Percentiles rank a stretch among this genome's conserved stretches.
Conservation (phyloP, 2,329 filamentous ascomycete genomes). For the Alternaria metachromatica region DNA sequence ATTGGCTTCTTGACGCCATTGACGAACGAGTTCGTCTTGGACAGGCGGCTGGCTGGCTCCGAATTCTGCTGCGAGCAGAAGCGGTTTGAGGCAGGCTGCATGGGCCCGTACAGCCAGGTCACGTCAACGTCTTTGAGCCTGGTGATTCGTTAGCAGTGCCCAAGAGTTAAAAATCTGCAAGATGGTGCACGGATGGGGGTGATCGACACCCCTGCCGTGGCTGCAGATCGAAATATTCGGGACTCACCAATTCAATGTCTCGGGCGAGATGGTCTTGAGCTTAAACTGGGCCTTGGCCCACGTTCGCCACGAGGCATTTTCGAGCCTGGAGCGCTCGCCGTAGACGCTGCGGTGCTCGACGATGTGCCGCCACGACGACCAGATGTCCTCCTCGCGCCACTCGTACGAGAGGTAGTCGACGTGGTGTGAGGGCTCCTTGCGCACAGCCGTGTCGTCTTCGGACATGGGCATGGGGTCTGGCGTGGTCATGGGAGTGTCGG, state of each 20-base stretch:
- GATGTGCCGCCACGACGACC: slow-evolving; percentile 96
- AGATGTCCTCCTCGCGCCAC: slow-evolving; percentile 95
- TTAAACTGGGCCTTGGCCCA: slow-evolving; percentile 94
- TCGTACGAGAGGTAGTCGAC: slow-evolving; percentile 96
- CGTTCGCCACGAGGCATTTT: slow-evolving; percentile 96
- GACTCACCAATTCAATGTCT: slow-evolving; percentile 88
- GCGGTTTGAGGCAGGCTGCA: slow-evolving; percentile 74
- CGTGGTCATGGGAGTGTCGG: slow-evolving; percentile 58
- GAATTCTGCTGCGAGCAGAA: slow-evolving; percentile 57
- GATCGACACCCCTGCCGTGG: slow-evolving; percentile 35
- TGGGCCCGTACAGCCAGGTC: slow-evolving; percentile 94
- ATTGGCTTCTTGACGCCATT: slow-evolving; percentile 80
- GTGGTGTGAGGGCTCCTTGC: slow-evolving; percentile 78
- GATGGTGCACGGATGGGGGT: slow-evolving; percentile 35
- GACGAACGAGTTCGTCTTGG: slow-evolving; percentile 70
- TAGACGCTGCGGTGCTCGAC: slow-evolving; percentile 80
- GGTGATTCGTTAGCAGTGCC: slow-evolving; percentile 37
- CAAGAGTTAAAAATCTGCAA: slow-evolving; percentile 17
- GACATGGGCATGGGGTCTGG: slow-evolving; percentile 64
- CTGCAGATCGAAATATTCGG: slow-evolving; percentile 26
- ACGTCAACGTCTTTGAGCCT: slow-evolving; percentile 98
- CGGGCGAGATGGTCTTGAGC: slow-evolving; percentile 85
- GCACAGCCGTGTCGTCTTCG: slow-evolving; percentile 80
- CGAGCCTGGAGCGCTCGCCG: slow-evolving; percentile 79
- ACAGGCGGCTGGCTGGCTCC: slow-evolving; percentile 62